Evolutionary conservation across 2,329 filamentous ascomycete species (phyloP).

Genomic region (Verticillium nubilum): DNA sequence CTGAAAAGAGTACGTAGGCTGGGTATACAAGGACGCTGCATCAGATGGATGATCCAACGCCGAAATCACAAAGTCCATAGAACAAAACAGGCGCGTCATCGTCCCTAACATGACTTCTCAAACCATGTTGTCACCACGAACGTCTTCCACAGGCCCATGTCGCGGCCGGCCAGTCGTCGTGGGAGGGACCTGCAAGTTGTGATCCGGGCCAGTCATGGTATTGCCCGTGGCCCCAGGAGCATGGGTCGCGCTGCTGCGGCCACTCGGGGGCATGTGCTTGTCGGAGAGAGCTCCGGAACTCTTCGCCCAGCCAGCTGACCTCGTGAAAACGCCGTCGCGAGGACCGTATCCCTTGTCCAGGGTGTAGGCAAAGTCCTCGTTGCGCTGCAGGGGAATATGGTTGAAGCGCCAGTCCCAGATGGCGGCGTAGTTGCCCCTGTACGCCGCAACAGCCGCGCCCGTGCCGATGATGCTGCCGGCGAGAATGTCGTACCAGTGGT

Average conservation of each 20-base stretch:
- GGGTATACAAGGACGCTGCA: neutral
- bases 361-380: conserved; percentile 23
- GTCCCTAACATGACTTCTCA: too few relatives aligned
- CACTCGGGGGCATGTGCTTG: neutral
- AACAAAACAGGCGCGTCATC: too few relatives aligned
- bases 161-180: neutral
- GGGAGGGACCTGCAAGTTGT: neutral
- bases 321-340: conserved; percentile 1
- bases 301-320: conserved; percentile 4
- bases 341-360: conserved; percentile 1
- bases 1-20: neutral
- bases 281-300: neutral
- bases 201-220: neutral
- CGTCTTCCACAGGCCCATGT: neutral
- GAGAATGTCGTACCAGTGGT: conserved; percentile 67
- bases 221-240: neutral
- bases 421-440: conserved; percentile 61
- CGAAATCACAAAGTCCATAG: neutral
- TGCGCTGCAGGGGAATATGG: conserved; percentile 56
- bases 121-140: neutral
- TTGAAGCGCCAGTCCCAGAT: conserved; percentile 66
- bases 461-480: conserved; percentile 60
- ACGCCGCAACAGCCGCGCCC: conserved; percentile 55
- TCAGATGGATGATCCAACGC: neutral
- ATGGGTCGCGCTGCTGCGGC: conserved; percentile 2